Evolutionary conservation across 75 land plant species (phyloP), one percentile per base, ranked within the genome.

Genomic region (Sequoia sempervirens): DNA sequence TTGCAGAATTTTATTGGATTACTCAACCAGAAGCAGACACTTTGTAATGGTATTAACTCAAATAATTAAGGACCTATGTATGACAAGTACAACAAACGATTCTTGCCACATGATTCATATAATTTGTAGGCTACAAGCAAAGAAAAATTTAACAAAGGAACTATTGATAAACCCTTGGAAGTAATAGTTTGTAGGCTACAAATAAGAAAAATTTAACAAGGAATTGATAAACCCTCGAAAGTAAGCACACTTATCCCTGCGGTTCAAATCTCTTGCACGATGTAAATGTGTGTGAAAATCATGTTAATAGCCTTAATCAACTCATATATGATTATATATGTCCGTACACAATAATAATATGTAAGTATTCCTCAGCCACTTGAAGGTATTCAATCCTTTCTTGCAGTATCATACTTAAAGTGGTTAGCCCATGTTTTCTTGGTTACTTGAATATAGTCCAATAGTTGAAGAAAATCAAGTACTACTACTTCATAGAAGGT

Each of bases 61-160:
- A 10, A 75, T 41, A 41, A 11, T 20, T 76, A 76, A 18, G 38
- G 38, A 37, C 41, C 34, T 13, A 74, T 37, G 18, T 74, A 18
- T 74, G 41, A 36, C 76, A n/a, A n/a, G n/a, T n/a, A n/a, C n/a
- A 74, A 74, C 17, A 73, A 74, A 74, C 4, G 41, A 74, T 74
- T 37, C 20, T 74, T 6, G 41, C 76, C 20, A 38, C 15, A 37
- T 74, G 18, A 37, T 38, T 74, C 41, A 37, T 18, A 37, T 73
- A 13, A 40, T 14, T 73, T 13, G 18, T 32, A 32, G 18, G 37
- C 38, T 15, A 6, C 74, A 72, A 72, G 36, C 17, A 15, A 37
- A 47, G 38, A 74, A 74, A 17, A 34, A 18, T 37, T 7, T 11
- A 74, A 34, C 34, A 47, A 72, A 12, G 4, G 38, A 12, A 47